Base-by-base conservation (phyloP, 139 green algal genomes). In the Spirogloea muscicola region DNA sequence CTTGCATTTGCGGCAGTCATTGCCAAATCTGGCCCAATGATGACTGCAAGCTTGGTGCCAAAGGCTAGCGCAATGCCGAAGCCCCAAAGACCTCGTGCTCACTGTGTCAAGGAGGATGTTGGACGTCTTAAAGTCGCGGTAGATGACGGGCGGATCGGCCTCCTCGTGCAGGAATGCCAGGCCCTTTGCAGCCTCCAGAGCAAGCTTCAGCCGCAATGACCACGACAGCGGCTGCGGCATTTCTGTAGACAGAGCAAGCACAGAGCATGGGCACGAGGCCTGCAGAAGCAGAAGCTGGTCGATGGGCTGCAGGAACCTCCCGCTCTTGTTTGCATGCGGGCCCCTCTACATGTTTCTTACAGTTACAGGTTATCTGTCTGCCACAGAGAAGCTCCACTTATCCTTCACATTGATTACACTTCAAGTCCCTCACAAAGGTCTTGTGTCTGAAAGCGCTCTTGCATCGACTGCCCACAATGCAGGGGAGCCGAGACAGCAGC, bases 121-220 rank as follows among this genome's bases (percentile, higher is more conserved):
- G 38, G 57, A 62, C 5, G 84, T 72, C 39, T 86, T 88, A 55
- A 89, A 75, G 57, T 88, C 84, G 18, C 85, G 37, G 49, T 89
- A 86, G 21, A 88, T 58, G 74, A 86, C 49, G 82, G 44, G 52
- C 48, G 29, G 58, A 16, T 49, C 48, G 9, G 29, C 25, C 40
- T 77, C 55, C n/a, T 72, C 69, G 57, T 89, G 85, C 39, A 89
- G 72, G 72, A 84, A 84, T 2, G 10, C 72, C 25, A 80, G 43
- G 6, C 70, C 70, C 44, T 31, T 21, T 34, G 70, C 70, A 16
- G 61, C 70, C 16, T 63, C 58, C 60, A 79, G 29, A 36, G 57
- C 70, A 29, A 79, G 59, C 16, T 74, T 58, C 21, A 79, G 29
- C 33, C 70, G 70, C 33, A 55, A 13, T 2, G n/a, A 25, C 68